Base-by-base conservation (phyloP, 129 eudicot species). In the Daucus carota region DNA sequence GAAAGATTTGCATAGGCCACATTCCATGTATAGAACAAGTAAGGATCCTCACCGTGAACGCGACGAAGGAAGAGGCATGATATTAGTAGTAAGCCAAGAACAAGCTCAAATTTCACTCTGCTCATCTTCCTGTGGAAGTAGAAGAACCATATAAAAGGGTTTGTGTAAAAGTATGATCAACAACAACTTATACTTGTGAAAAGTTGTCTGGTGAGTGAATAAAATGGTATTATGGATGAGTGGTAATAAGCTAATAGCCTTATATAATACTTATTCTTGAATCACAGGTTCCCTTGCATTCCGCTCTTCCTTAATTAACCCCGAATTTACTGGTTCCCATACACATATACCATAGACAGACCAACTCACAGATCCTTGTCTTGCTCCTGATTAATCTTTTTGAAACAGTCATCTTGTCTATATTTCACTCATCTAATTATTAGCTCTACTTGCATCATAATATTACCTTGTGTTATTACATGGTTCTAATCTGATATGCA, bases 1-100 rank as follows among this genome's bases (percentile, higher is more conserved):
- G 90, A 65, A 8, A 74, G 75, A 43, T 77, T 86, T 33, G 87
- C 78, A 54, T 86, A 83, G 13, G 81, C 75, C 32, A 86, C 83
- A 5, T 86, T 77, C 90, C 90, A 86, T 0, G 54, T 71, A 52
- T 40, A 83, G 78, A 77, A 80, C 48, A 73, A 32, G 69, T 80
- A 80, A 26, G 90, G 90, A 43, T 86, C 90, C 50, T 75, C 87
- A 0, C 85, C 87, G 3, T 38, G 29, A 15, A 76, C 77, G 1
- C 28, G 18, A 3, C 28, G 18, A 16, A n/a, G 60, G 11, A 70
- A 72, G 34, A 85, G 81, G 50, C 74, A 78, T 26, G 50, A 41
- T 16, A 40, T 8, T 22, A 54, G 8, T 22, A 54, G 5, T 13
- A 72, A 43, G 8, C 59, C 54, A 26, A 72, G 18, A 72, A 72